Evolutionary conservation across 75 land plant species (phyloP), one percentile per base, ranked within the genome.

Genomic region (Picea sitchensis): DNA sequence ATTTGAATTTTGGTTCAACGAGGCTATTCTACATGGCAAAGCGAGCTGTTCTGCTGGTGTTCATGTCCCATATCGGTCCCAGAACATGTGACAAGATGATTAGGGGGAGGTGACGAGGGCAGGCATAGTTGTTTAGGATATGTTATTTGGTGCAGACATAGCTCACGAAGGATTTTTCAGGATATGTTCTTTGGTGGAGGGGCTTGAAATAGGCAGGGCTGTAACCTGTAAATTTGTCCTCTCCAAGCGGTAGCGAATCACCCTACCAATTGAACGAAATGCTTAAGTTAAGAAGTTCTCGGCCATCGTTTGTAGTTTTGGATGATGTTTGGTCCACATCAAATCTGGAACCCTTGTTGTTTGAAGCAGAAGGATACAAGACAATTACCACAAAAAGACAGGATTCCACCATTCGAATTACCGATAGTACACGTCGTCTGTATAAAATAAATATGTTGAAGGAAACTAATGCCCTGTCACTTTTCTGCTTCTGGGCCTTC

Each of bases 311-410:
- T 15, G 65, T 90, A 5, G 82, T 90, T 32, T 63, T 90, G 26
- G 92, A 90, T 72, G 89, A 90, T 75, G 87, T 90, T 12, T 90
- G 92, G 92, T 84, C 87, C 1, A 61, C 62, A 4, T 75, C 79
- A 0, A 83, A 80, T 14, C 89, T 90, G 8, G 86, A 90, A 34
- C 78, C 83, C 14, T 81, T 90, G 3, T 57, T 83, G 14, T 80
- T 80, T 73, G 81, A 60, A 68, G 32, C 85, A 14, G 79, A 85
- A 12, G 86, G 84, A 12, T 85, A 82, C 86, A 87, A 82, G 65
- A 85, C 81, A 15, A 75, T 90, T 14, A 88, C 83, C 4, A 83
- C 87, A 58, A 87, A 89, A 1, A 54, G 92, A 31, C 18, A 86
- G 11, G 62, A 84, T 15, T 67, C 71, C 36, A 67, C 41, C 41